A percentile compares a stretch with the other conserved stretches of the same genome.
Conservation (phyloP, 805 yeast genomes). For the Candida yuanshanica region DNA sequence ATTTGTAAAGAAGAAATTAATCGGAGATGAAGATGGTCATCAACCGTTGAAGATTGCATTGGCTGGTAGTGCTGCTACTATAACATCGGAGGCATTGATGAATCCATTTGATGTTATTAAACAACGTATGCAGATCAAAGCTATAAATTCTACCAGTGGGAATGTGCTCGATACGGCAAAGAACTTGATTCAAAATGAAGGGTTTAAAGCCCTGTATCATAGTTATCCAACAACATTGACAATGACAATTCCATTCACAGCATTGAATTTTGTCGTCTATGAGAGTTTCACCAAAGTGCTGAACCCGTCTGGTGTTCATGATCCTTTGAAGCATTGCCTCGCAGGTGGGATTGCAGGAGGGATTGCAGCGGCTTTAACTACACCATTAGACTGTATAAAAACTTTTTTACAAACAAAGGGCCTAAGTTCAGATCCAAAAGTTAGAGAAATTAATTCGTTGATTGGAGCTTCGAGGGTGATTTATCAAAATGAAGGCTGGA, state of each 20-base stretch:
- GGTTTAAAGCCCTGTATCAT: slow-evolving; percentile 72
- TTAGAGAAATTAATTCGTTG: slow-evolving; percentile 57
- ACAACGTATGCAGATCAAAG: slow-evolving; percentile 79
- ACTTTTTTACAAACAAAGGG: slow-evolving; percentile 85
- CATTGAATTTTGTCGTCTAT: slow-evolving; percentile 87
- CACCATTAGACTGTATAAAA: slow-evolving; percentile 90
- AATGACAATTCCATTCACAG: slow-evolving; percentile 92
- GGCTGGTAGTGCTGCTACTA: slow-evolving; percentile 92
- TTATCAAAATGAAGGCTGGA: slow-evolving; percentile 48
- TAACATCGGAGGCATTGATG: slow-evolving; percentile 90
- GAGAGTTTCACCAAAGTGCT: slow-evolving; percentile 70
- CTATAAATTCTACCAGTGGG: slow-evolving; percentile 5
- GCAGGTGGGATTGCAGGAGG: slow-evolving; percentile 95
- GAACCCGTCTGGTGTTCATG: slow-evolving; percentile 73
- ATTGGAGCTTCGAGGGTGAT: slow-evolving; percentile 65
- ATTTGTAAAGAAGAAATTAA: slow-evolving; percentile 40
- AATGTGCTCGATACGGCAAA: slow-evolving; percentile 12
- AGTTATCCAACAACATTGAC: slow-evolving; percentile 94
- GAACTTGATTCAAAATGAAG: slow-evolving; percentile 40
- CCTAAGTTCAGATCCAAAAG: slow-evolving; percentile 32
- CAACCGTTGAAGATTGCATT: slow-evolving; percentile 80
- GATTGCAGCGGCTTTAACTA: slow-evolving; percentile 88
- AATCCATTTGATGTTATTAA: slow-evolving; percentile 95
- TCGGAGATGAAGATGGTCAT: slow-evolving; percentile 29
- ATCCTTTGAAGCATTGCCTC: slow-evolving; percentile 89